phyloP scores from a whole-genome alignment of 495 filamentous ascomycete genomes.

The Apodospora peruviana region DNA sequence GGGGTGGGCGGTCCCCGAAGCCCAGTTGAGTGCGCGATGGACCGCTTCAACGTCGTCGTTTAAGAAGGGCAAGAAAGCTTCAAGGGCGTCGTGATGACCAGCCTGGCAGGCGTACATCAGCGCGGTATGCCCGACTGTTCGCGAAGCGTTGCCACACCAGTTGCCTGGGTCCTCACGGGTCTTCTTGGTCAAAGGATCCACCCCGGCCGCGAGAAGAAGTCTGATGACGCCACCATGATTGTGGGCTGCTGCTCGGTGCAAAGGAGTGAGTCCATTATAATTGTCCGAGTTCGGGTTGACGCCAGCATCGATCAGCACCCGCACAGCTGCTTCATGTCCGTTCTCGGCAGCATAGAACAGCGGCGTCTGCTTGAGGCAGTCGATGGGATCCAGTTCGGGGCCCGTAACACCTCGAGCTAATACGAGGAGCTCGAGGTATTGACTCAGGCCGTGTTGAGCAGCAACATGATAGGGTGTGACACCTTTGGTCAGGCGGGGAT shows the following conservation, averaged over 20 bases:
- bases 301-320: constrained; percentile 7
- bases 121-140: constrained; percentile 4
- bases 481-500: background rate
- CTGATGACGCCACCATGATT: constrained; percentile 16
- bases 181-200: constrained; percentile 23
- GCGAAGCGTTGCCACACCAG: constrained; percentile 1
- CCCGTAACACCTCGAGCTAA: too few species aligned
- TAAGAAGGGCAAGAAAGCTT: constrained; percentile 20
- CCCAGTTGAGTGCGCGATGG: constrained; percentile 20
- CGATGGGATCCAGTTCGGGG: background rate
- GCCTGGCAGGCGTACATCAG: constrained; percentile 21
- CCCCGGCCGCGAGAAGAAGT: constrained; percentile 22
- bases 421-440: constrained; percentile 6
- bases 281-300: constrained; percentile 13
- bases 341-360: constrained; percentile 6
- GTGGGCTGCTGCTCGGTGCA: constrained; percentile 18
- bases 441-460: constrained; percentile 5
- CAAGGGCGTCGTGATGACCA: constrained; percentile 17
- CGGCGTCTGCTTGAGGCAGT: background rate
- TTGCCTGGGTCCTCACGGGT: constrained; percentile 13
- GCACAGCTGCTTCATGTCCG: constrained; percentile 3
- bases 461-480: constrained; percentile 6
- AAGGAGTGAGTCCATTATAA: constrained; percentile 15
- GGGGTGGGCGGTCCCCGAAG: constrained; percentile 5
- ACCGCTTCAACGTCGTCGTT: background rate